Evolutionary conservation across 495 filamentous ascomycete genomes (phyloP).

Genomic region (Hypoxylon subgilvum): DNA sequence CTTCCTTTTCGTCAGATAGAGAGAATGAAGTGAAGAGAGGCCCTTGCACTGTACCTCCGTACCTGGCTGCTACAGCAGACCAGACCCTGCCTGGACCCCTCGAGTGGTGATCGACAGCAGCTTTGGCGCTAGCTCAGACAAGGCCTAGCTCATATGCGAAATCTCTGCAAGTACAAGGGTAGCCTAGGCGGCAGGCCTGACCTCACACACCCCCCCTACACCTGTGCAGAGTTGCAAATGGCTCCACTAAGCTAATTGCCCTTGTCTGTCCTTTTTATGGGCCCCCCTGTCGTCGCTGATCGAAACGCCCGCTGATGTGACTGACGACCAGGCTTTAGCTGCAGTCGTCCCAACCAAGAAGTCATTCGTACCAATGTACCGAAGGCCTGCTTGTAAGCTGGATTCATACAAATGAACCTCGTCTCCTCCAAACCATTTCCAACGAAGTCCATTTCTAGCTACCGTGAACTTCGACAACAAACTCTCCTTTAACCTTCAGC

Average conservation of each 20-base stretch:
- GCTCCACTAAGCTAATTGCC: conserved; percentile 39
- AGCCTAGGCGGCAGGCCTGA: conserved; percentile 8
- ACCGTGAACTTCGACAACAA: conserved; percentile 25
- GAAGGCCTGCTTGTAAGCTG: conserved; percentile 28
- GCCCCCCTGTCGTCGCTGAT: conserved; percentile 39
- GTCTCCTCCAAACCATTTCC: conserved; percentile 39
- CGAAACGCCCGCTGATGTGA: conserved; percentile 43
- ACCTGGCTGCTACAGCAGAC: conserved; percentile 21
- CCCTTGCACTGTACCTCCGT: conserved; percentile 20
- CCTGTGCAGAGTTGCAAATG: conserved; percentile 35
- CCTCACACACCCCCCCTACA: conserved; percentile 6
- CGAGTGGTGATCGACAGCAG: conserved; percentile 34
- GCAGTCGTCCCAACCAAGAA: conserved; percentile 35
- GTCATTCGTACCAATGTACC: conserved; percentile 38
- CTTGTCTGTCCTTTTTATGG: conserved; percentile 33
- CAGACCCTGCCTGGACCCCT: conserved; percentile 8
- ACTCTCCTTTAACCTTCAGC: conserved; percentile 17
- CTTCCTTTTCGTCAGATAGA: conserved; percentile 21
- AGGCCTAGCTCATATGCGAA: conserved; percentile 31
- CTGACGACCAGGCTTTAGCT: conserved; percentile 15
- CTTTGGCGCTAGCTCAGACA: conserved; percentile 32
- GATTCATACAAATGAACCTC: conserved; percentile 48
- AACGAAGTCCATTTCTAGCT: conserved; percentile 34
- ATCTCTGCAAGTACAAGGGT: conserved; percentile 26
- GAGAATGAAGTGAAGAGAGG: no score